phyloP scores from a whole-genome alignment of 805 yeast genomes.

The Grigorovia yakushimaensis region DNA sequence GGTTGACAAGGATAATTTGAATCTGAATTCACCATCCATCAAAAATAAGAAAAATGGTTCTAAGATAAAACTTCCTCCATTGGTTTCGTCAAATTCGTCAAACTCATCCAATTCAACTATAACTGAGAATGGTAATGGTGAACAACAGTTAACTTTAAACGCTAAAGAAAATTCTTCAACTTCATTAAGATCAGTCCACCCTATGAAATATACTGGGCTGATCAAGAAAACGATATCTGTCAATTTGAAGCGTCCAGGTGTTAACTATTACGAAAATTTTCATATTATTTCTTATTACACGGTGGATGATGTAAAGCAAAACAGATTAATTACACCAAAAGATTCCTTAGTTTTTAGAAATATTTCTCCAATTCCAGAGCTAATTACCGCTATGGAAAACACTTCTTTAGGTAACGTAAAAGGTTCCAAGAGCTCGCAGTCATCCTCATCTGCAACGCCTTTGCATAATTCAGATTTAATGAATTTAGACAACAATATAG shows the following conservation, averaged over 20 bases:
- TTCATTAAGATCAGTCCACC: conserved; percentile 7
- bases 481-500: conserved; percentile 1
- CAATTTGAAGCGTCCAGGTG: conserved; percentile 40
- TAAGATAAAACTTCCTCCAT: conserved; percentile 10
- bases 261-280: conserved; percentile 7
- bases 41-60: conserved; percentile 1
- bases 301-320: conserved; percentile 60
- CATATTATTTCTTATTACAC: conserved; percentile 76
- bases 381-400: conserved; percentile 50
- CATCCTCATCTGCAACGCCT: conserved; percentile 3
- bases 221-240: conserved; percentile 76
- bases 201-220: conserved; percentile 41
- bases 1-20: conserved; percentile 17
- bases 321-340: conserved; percentile 49
- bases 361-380: conserved; percentile 35
- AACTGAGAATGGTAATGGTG: background rate
- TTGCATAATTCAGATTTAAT: conserved; percentile 6
- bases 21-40: conserved; percentile 27
- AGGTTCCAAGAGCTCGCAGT: conserved; percentile 4
- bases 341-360: conserved; percentile 41
- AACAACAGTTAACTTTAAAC: background rate
- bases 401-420: conserved; percentile 44
- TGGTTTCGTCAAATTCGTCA: conserved; percentile 2
- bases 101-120: background rate
- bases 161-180: background rate